phyloP scores from a whole-genome alignment of 495 filamentous ascomycete species.

The Durotheca rogersii region DNA sequence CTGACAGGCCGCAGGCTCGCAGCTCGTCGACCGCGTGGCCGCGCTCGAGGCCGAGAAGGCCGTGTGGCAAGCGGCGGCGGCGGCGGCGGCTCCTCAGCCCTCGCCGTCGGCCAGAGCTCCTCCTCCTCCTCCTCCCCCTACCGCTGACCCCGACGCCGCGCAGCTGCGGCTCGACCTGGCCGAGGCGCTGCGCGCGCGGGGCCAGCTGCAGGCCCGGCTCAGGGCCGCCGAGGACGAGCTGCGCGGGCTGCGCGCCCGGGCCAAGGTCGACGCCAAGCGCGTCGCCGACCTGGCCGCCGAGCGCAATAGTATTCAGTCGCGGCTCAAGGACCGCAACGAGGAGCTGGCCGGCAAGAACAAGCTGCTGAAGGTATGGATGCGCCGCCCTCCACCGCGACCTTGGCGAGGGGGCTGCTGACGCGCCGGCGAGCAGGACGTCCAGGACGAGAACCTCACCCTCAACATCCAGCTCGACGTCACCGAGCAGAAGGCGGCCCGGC shows the following conservation, averaged over 20 bases:
- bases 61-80: constrained; percentile 29
- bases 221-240: constrained; percentile 61
- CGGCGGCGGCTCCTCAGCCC: constrained; percentile 5
- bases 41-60: constrained; percentile 55
- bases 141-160: constrained; percentile 39
- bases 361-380: constrained; percentile 63
- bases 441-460: constrained; percentile 84
- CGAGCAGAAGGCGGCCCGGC: constrained; percentile 65
- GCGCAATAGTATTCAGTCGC: constrained; percentile 57
- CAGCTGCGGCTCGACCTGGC: constrained; percentile 63
- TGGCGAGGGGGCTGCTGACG: too few species aligned
- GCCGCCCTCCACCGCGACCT: not conserved
- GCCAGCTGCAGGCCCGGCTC: constrained; percentile 62
- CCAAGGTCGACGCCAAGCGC: constrained; percentile 53
- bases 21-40: constrained; percentile 66
- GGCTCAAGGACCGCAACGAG: constrained; percentile 77
- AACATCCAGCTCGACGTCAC: constrained; percentile 86
- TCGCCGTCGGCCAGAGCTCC: constrained; percentile 20
- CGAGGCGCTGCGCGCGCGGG: constrained; percentile 72
- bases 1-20: constrained; percentile 56
- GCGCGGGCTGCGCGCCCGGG: constrained; percentile 58
- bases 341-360: constrained; percentile 81
- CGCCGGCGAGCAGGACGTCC: constrained; percentile 60
- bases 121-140: constrained; percentile 25
- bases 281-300: constrained; percentile 65